Percentiles rank a stretch among this genome's conserved stretches.
Conservation (phyloP, 2,329 filamentous ascomycete species). For the Aspergillus sergii region DNA sequence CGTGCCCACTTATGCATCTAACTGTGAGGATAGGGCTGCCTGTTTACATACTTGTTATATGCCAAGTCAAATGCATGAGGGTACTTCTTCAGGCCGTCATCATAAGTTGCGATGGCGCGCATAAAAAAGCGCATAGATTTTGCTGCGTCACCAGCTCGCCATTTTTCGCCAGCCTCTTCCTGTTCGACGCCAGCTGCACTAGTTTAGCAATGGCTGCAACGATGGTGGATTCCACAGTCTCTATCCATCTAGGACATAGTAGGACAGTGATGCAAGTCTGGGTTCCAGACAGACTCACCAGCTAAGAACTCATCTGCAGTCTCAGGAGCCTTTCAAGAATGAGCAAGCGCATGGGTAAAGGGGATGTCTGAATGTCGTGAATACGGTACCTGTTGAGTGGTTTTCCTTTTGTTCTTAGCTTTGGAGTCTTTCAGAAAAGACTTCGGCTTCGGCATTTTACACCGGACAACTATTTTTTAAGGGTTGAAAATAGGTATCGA, state of each 20-base stretch:
- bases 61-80: constrained; percentile 69
- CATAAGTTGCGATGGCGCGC: constrained; percentile 67
- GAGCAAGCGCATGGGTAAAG: neutral
- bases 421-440: constrained; percentile 45
- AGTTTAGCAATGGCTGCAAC: neutral
- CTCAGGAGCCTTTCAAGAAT: constrained; percentile 52
- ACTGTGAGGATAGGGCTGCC: neutral
- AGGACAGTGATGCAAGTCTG: neutral
- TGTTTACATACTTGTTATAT: constrained; percentile 68
- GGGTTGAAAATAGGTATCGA: neutral
- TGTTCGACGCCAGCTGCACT: constrained; percentile 62
- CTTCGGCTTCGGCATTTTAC: constrained; percentile 44
- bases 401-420: constrained; percentile 42
- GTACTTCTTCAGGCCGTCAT: constrained; percentile 62
- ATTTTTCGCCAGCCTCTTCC: constrained; percentile 74
- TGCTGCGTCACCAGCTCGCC: constrained; percentile 69
- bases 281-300: constrained; percentile 38
- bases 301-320: constrained; percentile 70
- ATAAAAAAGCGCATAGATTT: constrained; percentile 64
- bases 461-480: neutral
- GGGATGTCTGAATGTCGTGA: neutral
- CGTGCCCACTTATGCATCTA: neutral
- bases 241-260: neutral
- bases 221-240: neutral
- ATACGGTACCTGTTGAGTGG: constrained; percentile 39